Conservation (phyloP, 176 grass and related monocot genomes). For the Ensete ventricosum region DNA sequence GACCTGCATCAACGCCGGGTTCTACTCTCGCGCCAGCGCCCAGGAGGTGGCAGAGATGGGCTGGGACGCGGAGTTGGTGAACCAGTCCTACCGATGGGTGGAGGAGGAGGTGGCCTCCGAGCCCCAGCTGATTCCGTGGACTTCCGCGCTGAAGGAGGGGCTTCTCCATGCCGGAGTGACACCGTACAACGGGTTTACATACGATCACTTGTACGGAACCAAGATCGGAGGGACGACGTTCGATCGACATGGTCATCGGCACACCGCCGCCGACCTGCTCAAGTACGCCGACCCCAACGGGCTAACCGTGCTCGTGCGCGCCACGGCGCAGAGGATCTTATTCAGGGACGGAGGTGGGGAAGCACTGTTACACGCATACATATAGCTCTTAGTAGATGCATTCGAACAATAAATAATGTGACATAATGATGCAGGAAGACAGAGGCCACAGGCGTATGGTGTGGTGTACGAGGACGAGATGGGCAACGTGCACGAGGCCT, state of each 20-base stretch:
- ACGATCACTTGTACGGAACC: slow-evolving; percentile 65
- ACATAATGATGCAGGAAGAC: slow-evolving; percentile 3
- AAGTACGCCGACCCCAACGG: slow-evolving; percentile 41
- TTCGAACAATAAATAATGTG: too few relatives aligned
- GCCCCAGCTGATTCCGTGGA: slow-evolving; percentile 57
- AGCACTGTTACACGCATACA: background rate
- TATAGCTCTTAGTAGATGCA: too few relatives aligned
- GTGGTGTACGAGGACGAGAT: slow-evolving; percentile 56
- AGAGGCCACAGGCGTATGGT: slow-evolving; percentile 47
- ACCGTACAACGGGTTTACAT: slow-evolving; percentile 72
- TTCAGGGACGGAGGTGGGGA: slow-evolving; percentile 41
- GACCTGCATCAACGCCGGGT: slow-evolving; percentile 77
- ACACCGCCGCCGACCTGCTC: slow-evolving; percentile 85
- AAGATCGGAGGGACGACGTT: slow-evolving; percentile 89
- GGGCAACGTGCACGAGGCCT: slow-evolving; percentile 47
- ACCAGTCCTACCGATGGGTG: slow-evolving; percentile 67
- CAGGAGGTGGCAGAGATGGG: slow-evolving; percentile 36
- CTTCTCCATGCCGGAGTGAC: slow-evolving; percentile 57
- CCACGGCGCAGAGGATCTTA: slow-evolving; percentile 44
- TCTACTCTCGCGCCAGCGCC: slow-evolving; percentile 70
- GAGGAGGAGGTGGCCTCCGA: slow-evolving; percentile 63
- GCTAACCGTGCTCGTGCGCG: slow-evolving; percentile 52
- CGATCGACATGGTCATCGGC: slow-evolving; percentile 46
- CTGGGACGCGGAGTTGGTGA: slow-evolving; percentile 45
- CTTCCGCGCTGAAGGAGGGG: slow-evolving; percentile 57